phyloP scores from a whole-genome alignment of 306 rosid genomes.

The Prunus padus region DNA sequence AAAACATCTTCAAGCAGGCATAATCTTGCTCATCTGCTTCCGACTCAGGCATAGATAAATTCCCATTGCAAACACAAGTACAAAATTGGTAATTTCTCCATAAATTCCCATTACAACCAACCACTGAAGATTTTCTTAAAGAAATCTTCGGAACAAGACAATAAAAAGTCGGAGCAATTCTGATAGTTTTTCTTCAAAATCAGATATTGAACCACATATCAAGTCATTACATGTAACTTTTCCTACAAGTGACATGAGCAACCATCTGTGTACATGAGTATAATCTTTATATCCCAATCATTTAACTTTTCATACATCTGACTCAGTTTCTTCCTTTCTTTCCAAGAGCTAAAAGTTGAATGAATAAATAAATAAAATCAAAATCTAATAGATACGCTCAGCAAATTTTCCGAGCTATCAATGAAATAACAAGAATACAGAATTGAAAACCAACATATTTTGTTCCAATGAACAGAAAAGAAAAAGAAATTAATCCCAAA shows the following conservation, averaged over 20 bases:
- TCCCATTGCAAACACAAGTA: background rate
- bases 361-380: background rate
- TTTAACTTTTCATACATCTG: background rate
- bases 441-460: background rate
- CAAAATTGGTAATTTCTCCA: background rate
- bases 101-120: background rate
- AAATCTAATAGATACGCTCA: background rate
- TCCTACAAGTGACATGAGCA: background rate
- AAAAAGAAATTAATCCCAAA: background rate
- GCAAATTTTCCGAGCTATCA: background rate
- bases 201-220: conserved; percentile 1
- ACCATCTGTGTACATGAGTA: background rate
- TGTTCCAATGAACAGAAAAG: background rate
- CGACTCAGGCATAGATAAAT: background rate
- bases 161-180: background rate
- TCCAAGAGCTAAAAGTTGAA: background rate
- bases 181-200: conserved; percentile 1
- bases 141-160: background rate
- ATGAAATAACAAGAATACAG: background rate
- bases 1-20: background rate
- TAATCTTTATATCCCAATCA: background rate
- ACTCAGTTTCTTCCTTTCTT: background rate
- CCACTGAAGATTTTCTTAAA: background rate
- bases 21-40: background rate
- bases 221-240: background rate